Evolutionary conservation across 148 eudicot genomes (phyloP), one percentile per base, ranked within the genome.

Genomic region (Vaccinium vitisidaea): DNA sequence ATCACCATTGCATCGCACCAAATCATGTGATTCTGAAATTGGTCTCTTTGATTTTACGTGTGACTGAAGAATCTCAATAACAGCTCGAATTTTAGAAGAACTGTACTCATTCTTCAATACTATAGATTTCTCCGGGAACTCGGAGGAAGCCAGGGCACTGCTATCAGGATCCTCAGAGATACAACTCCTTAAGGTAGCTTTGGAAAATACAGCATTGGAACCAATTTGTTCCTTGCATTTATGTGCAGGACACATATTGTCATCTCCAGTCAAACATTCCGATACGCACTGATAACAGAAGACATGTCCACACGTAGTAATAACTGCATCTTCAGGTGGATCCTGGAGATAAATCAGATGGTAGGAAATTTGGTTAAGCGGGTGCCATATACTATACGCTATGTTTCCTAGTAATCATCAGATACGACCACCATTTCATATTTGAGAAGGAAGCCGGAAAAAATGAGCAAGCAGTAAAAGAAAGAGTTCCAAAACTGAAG

Each of bases 271-370:
- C 56, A 94, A 86, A 79, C 87, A 88, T 59, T 97, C 98, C 9
- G 94, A 91, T 85, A 97, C 93, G 86, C 99, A 97, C 85, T 95
- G 99, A 89, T 92, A 91, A 88, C 99, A 97, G 85, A 94, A 97
- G 76, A 97, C 96, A 86, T 97, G 99, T 59, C 95, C 95, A 83
- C 99, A 97, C 59, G 90, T 91, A 74, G 99, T 91, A 80, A 97
- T 92, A 65, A 97, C 92, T 74, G 95, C 97, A 86, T 97, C 97
- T 88, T 97, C 99, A 82, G 99, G 95, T 80, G 98, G 94, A 89
- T 97, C 99, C 99, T 97, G 92, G 83, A 86, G 25, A 85, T 25
- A 27, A 80, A 83, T 71, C 30, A 84, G 74, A 78, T 23, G 86
- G 77, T 50, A 85, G 56, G 84, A 74, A 83, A 52, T 79, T 27